Evolutionary conservation across 2,329 filamentous ascomycete species (phyloP).

Genomic region (Seiridium unicorne): DNA sequence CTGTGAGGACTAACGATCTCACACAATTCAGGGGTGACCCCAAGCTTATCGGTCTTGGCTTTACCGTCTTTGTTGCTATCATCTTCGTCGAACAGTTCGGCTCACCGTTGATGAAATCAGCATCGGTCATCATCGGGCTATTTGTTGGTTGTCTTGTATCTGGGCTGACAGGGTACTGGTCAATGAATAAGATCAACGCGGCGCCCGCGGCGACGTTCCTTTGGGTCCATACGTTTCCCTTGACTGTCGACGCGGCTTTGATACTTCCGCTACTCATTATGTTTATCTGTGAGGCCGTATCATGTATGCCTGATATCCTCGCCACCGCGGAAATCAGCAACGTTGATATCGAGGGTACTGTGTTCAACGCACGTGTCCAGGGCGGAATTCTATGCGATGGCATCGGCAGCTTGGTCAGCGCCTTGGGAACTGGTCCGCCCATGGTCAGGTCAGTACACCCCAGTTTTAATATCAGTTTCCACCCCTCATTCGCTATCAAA

Average conservation of each 20-base stretch:
- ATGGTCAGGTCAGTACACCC: conserved; percentile 43
- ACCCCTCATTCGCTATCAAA: too few species aligned
- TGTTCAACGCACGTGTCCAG: conserved; percentile 69
- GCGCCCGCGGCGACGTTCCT: conserved; percentile 66
- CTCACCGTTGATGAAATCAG: conserved; percentile 68
- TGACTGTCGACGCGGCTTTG: conserved; percentile 64
- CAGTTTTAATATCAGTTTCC: too few species aligned
- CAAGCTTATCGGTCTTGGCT: conserved; percentile 66
- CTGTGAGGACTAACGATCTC: too few species aligned
- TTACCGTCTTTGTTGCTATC: conserved; percentile 66
- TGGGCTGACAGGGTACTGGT: conserved; percentile 65
- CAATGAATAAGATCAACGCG: conserved; percentile 53
- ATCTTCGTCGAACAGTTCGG: conserved; percentile 69
- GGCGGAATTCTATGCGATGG: conserved; percentile 67
- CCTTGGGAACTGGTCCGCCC: conserved; percentile 64
- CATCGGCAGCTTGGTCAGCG: conserved; percentile 61
- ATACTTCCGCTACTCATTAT: conserved; percentile 64
- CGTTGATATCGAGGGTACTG: conserved; percentile 57
- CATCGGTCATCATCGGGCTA: conserved; percentile 62
- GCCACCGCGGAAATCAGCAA: conserved; percentile 46
- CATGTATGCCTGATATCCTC: conserved; percentile 58
- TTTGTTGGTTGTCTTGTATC: conserved; percentile 67
- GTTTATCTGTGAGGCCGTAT: conserved; percentile 66
- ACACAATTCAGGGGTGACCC: conserved; percentile 43
- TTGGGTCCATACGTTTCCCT: conserved; percentile 68